A percentile compares a stretch with the other conserved stretches of the same genome.
These are phyloP conservation scores for Lathyrus oleraceus DNA, from an alignment of 306 rosid genomes.

Conservation along the genomic window DNA sequence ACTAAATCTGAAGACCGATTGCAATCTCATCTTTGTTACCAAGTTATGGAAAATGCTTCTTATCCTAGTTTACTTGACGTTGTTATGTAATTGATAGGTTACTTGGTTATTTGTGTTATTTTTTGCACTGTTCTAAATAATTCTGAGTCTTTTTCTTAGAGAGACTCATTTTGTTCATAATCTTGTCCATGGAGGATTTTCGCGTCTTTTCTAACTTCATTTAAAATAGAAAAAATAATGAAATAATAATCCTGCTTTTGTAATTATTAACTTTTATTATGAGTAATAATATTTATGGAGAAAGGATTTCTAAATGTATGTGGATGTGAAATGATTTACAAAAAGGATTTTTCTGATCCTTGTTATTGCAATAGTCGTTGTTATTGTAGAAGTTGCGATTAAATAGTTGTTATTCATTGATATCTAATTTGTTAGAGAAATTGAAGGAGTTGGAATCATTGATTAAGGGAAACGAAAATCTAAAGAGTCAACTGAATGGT, in stretches of 20 bases:
- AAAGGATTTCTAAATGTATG: slow-evolving; percentile 19
- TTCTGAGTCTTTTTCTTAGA: slow-evolving; percentile 63
- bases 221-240: slow-evolving; percentile 44
- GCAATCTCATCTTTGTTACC: too few species aligned
- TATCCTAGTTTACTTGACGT: too few species aligned
- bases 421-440: too few species aligned
- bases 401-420: too few species aligned
- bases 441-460: slow-evolving; percentile 41
- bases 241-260: slow-evolving; percentile 16
- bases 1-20: too few species aligned
- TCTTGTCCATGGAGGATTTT: slow-evolving; percentile 89
- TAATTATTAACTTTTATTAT: not conserved
- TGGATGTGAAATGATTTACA: slow-evolving; percentile 19
- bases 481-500: slow-evolving; percentile 57
- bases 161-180: slow-evolving; percentile 77
- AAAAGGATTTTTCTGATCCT: not conserved
- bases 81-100: too few species aligned
- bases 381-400: too few species aligned
- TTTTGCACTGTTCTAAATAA: too few species aligned
- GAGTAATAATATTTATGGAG: not conserved
- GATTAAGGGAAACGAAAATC: slow-evolving; percentile 46
- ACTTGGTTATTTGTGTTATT: too few species aligned
- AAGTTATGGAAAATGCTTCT: too few species aligned
- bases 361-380: too few species aligned
- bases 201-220: slow-evolving; percentile 95